These are phyloP conservation scores for Dryas drummondii DNA, from an alignment of 306 rosid genomes.

Conservation along the genomic window DNA sequence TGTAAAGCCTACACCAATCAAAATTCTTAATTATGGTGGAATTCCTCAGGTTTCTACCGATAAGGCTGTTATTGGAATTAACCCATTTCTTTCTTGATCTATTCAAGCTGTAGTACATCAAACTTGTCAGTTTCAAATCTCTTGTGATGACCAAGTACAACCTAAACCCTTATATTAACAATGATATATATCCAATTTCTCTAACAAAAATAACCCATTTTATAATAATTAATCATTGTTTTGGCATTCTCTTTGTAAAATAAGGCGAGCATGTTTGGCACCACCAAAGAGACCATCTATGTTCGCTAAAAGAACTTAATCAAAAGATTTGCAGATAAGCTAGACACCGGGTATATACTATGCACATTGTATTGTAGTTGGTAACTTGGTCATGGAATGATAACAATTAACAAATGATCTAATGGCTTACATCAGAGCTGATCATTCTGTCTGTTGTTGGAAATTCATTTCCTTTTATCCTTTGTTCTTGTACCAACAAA, in stretches of 20 bases:
- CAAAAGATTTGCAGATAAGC: neutral
- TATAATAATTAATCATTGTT: neutral
- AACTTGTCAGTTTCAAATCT: neutral
- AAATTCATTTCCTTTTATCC: neutral
- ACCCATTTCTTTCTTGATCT: neutral
- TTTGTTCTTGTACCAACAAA: neutral
- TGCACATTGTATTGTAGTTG: neutral
- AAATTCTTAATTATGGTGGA: neutral
- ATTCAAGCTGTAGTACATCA: neutral
- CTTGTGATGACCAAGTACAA: neutral
- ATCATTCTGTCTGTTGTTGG: neutral
- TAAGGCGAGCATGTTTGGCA: neutral
- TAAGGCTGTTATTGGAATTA: neutral
- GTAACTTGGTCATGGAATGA: neutral
- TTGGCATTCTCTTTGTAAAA: neutral
- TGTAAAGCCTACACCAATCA: neutral
- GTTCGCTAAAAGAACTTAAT: neutral
- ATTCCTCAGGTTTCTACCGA: neutral
- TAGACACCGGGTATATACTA: neutral
- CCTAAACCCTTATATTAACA: neutral
- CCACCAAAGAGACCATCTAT: neutral
- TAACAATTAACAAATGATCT: neutral
- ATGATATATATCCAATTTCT: neutral
- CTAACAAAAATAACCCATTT: neutral
- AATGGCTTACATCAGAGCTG: neutral